A percentile compares a stretch with the other conserved stretches of the same genome.
Evolutionary conservation across 23 red algal genomes (phyloP).

Genomic region (Pyropia yezoensis): DNA sequence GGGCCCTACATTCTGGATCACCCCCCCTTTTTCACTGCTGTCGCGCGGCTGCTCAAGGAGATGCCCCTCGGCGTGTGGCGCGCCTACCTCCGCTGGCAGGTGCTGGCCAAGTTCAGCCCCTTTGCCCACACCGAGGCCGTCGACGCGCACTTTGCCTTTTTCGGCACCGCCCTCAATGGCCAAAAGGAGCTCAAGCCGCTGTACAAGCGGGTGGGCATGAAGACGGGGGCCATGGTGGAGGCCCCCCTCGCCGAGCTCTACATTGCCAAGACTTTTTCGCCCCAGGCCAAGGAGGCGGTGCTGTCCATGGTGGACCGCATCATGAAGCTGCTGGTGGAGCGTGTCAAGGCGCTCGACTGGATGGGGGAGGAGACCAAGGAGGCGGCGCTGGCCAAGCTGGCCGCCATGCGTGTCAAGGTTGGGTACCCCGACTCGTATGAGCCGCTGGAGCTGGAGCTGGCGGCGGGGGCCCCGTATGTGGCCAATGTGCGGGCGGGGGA

Average conservation of each 20-base stretch:
- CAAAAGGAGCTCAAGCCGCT: constrained; percentile 48
- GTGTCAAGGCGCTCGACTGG: constrained; percentile 32
- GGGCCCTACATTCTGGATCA: constrained; percentile 45
- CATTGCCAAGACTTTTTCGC: constrained; percentile 32
- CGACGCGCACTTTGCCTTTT: constrained; percentile 45
- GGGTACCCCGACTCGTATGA: constrained; percentile 55
- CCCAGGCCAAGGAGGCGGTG: constrained; percentile 37
- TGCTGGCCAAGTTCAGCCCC: constrained; percentile 16
- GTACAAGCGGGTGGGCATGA: constrained; percentile 48
- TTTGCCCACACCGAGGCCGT: constrained; percentile 16
- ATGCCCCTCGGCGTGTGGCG: constrained; percentile 11
- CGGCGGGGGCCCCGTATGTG: constrained; percentile 20
- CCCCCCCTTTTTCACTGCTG: constrained; percentile 23
- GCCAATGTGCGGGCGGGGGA: constrained; percentile 29
- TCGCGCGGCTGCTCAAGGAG: constrained; percentile 26
- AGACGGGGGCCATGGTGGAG: constrained; percentile 18
- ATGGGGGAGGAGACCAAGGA: constrained; percentile 56
- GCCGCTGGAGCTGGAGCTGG: constrained; percentile 6
- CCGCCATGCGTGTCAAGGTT: constrained; percentile 41
- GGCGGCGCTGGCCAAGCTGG: constrained; percentile 39
- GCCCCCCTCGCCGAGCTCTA: constrained; percentile 53
- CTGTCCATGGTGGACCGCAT: constrained; percentile 45
- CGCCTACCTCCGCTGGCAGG: constrained; percentile 37
- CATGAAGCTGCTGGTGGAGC: constrained; percentile 19
- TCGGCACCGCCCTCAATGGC: constrained; percentile 41